These are phyloP conservation scores for Trichoderma afroharzianum DNA, from an alignment of 2,329 filamentous ascomycete species.

Conservation along the genomic window DNA sequence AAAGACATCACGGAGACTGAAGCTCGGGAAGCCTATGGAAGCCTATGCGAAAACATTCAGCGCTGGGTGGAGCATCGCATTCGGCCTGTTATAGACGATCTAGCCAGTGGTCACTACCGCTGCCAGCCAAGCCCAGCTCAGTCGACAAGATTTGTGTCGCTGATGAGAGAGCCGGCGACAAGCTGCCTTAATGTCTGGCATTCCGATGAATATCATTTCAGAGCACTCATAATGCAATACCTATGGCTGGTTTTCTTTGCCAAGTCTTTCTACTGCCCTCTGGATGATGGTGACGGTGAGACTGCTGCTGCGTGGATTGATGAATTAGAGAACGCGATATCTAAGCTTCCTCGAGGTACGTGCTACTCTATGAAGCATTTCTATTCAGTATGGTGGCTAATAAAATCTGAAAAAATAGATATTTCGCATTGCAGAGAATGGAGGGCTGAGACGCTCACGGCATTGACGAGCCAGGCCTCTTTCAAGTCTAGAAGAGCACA, in stretches of 20 bases:
- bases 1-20: constrained; percentile 36
- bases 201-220: constrained; percentile 36
- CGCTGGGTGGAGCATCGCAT: constrained; percentile 37
- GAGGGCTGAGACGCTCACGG: constrained; percentile 36
- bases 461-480: constrained; percentile 30
- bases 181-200: constrained; percentile 30
- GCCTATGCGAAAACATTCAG: constrained; percentile 32
- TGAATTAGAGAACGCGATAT: constrained; percentile 32
- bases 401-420: constrained; percentile 24
- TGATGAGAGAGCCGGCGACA: constrained; percentile 36
- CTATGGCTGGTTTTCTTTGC: constrained; percentile 34
- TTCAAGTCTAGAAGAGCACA: constrained; percentile 31
- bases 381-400: not conserved
- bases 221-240: constrained; percentile 37
- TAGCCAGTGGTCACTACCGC: constrained; percentile 28
- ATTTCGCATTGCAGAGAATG: constrained; percentile 35
- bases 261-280: constrained; percentile 36
- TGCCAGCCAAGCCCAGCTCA: constrained; percentile 25
- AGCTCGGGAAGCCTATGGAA: constrained; percentile 33
- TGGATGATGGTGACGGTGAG: constrained; percentile 31
- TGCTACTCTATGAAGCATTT: not conserved
- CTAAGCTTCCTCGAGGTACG: constrained; percentile 33
- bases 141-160: constrained; percentile 30
- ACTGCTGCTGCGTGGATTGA: constrained; percentile 33
- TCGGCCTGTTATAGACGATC: constrained; percentile 30